These are phyloP conservation scores for Fusarium sp. DNA, from an alignment of 2,329 filamentous ascomycete genomes.

Conservation along the genomic window DNA sequence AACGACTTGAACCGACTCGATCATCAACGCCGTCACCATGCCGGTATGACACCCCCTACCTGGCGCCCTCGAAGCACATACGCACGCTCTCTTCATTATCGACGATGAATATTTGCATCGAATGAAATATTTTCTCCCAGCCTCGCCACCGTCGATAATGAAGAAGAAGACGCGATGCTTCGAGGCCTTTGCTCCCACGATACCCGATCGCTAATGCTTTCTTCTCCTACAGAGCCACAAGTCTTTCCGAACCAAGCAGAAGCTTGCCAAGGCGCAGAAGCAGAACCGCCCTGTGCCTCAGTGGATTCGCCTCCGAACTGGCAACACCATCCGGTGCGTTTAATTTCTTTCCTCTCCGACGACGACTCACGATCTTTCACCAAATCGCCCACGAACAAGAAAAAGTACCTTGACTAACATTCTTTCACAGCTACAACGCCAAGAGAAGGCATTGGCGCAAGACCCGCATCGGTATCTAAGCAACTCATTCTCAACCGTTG, in stretches of 20 bases:
- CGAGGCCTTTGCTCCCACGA: slow-evolving; percentile 18
- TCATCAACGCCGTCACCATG: slow-evolving; percentile 58
- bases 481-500: slow-evolving; percentile 50
- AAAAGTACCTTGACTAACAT: slow-evolving; percentile 26
- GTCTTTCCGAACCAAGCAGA: slow-evolving; percentile 99
- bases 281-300: slow-evolving; percentile 99
- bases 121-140: slow-evolving; percentile 14
- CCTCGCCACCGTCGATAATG: slow-evolving; percentile 19
- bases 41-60: slow-evolving; percentile 52
- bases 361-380: slow-evolving; percentile 20
- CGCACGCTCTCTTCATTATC: slow-evolving; percentile 24
- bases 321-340: slow-evolving; percentile 98
- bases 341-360: slow-evolving; percentile 17
- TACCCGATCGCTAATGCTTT: slow-evolving; percentile 44
- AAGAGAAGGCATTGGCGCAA: slow-evolving; percentile 99
- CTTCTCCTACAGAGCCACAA: slow-evolving; percentile 84
- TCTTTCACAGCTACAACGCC: slow-evolving; percentile 88
- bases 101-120: slow-evolving; percentile 18
- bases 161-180: slow-evolving; percentile 21
- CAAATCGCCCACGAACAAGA: neutral
- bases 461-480: slow-evolving; percentile 98
- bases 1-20: slow-evolving; percentile 53
- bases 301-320: slow-evolving; percentile 98
- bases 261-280: slow-evolving; percentile 99
- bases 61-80: slow-evolving; percentile 13